These are phyloP conservation scores for Haplosporangium sp. DNA, from an alignment of 371 early-diverging fungal genomes.

Conservation along the genomic window DNA sequence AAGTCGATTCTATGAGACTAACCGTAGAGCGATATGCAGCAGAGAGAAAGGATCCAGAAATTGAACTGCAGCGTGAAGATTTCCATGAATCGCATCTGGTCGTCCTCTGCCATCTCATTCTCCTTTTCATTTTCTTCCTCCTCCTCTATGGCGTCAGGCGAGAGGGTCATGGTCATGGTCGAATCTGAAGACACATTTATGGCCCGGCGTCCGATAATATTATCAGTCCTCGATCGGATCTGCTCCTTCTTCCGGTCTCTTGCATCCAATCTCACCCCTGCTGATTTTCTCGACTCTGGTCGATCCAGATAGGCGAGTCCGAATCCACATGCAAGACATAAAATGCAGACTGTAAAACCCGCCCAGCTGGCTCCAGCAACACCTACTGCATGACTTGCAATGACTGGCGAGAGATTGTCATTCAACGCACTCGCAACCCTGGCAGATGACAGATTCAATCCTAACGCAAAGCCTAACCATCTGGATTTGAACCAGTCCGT, in stretches of 20 bases:
- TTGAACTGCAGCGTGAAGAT: conserved; percentile 33
- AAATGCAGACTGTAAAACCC: conserved; percentile 57
- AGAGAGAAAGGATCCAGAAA: conserved; percentile 57
- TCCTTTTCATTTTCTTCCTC: conserved; percentile 46
- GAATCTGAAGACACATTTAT: conserved; percentile 36
- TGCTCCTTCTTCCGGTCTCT: conserved; percentile 11
- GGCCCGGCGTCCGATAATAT: conserved; percentile 33
- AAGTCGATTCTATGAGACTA: not conserved
- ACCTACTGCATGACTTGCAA: conserved; percentile 40
- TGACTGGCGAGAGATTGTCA: conserved; percentile 69
- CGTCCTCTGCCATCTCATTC: conserved; percentile 55
- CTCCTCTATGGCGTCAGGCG: conserved; percentile 35
- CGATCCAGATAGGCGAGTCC: conserved; percentile 42
- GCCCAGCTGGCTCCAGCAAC: conserved; percentile 59
- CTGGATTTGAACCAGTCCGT: conserved; percentile 64
- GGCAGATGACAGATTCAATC: conserved; percentile 67
- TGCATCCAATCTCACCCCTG: conserved; percentile 45
- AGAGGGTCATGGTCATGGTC: conserved; percentile 33
- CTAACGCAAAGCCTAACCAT: conserved; percentile 73
- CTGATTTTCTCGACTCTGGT: conserved; percentile 36
- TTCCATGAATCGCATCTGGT: conserved; percentile 41
- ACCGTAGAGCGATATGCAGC: conserved; percentile 54
- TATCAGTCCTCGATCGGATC: conserved; percentile 27
- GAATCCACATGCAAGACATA: conserved; percentile 48
- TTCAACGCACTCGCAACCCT: conserved; percentile 72